phyloP scores from a whole-genome alignment of 495 filamentous ascomycete species.

The Darksidea phi region DNA sequence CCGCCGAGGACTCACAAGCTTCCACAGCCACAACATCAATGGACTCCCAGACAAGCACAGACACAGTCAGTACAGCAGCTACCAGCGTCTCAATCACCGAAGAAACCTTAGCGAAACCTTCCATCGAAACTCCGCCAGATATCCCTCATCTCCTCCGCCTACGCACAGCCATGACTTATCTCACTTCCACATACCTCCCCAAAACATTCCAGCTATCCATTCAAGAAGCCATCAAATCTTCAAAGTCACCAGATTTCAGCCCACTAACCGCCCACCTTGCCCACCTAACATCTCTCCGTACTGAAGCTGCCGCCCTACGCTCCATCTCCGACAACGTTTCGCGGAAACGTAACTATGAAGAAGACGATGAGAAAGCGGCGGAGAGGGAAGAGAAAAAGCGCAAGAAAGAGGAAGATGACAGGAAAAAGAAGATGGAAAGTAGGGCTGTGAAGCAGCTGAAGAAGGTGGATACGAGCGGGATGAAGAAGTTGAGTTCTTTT shows the following conservation, averaged over 20 bases:
- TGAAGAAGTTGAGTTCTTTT: conserved; percentile 97
- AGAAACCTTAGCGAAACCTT: background rate
- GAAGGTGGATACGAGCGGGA: conserved; percentile 85
- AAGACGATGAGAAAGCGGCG: conserved; percentile 62
- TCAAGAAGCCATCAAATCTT: conserved; percentile 49
- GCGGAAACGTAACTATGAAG: conserved; percentile 65
- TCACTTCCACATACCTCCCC: conserved; percentile 70
- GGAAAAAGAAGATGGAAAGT: conserved; percentile 68
- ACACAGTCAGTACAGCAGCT: conserved; percentile 2
- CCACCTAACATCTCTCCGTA: conserved; percentile 60
- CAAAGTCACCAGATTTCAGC: conserved; percentile 60
- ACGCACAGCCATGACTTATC: conserved; percentile 71
- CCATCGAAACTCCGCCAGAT: conserved; percentile 23
- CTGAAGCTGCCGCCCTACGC: conserved; percentile 66
- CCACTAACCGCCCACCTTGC: conserved; percentile 67
- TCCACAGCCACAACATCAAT: conserved; percentile 13
- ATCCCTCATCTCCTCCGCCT: conserved; percentile 51
- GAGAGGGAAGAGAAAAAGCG: conserved; percentile 59
- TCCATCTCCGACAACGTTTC: conserved; percentile 66
- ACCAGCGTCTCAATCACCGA: conserved; percentile 1
- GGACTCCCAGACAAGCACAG: conserved; percentile 27
- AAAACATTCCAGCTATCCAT: conserved; percentile 51
- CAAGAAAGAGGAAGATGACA: conserved; percentile 73
- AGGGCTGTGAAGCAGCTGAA: conserved; percentile 72
- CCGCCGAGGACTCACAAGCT: conserved; percentile 16